Percentiles rank a stretch among this genome's conserved stretches.
These are phyloP conservation scores for Phoenix dactylifera DNA, from an alignment of 176 grass and related monocot genomes.

Conservation along the genomic window DNA sequence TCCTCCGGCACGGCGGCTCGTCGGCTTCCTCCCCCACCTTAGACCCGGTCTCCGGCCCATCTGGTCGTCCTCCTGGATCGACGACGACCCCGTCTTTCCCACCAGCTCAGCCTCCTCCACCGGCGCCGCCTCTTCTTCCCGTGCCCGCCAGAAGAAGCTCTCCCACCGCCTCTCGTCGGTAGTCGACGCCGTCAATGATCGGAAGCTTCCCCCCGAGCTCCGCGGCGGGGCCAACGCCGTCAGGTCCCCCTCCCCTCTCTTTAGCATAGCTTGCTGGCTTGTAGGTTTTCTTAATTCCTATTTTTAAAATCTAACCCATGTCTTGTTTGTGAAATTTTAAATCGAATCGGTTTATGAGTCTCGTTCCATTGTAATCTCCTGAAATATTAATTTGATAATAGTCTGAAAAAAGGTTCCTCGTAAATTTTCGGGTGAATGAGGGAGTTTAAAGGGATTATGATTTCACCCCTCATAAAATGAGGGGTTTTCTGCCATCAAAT, in stretches of 20 bases:
- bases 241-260: slow-evolving; percentile 23
- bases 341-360: too few species aligned
- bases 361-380: too few species aligned
- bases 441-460: too few species aligned
- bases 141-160: slow-evolving; percentile 29
- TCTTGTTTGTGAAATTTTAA: neutral
- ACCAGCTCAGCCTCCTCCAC: neutral
- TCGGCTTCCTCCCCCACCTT: neutral
- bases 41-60: neutral
- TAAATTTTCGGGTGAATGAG: too few species aligned
- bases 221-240: slow-evolving; percentile 49
- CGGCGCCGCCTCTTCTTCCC: slow-evolving; percentile 7
- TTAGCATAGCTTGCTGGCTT: neutral
- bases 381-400: too few species aligned
- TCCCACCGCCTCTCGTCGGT: slow-evolving; percentile 46
- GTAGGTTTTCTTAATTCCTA: neutral
- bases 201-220: slow-evolving; percentile 67
- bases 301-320: neutral
- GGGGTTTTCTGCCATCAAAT: too few species aligned
- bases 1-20: neutral
- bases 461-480: too few species aligned
- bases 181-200: slow-evolving; percentile 66
- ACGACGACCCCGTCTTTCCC: slow-evolving; percentile 3
- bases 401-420: too few species aligned
- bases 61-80: slow-evolving; percentile 39